Percentiles rank a stretch among this genome's conserved stretches.
These are phyloP conservation scores for Paramecium primaurelia DNA, from an alignment of 73 alveolate genomes.

Conservation along the genomic window DNA sequence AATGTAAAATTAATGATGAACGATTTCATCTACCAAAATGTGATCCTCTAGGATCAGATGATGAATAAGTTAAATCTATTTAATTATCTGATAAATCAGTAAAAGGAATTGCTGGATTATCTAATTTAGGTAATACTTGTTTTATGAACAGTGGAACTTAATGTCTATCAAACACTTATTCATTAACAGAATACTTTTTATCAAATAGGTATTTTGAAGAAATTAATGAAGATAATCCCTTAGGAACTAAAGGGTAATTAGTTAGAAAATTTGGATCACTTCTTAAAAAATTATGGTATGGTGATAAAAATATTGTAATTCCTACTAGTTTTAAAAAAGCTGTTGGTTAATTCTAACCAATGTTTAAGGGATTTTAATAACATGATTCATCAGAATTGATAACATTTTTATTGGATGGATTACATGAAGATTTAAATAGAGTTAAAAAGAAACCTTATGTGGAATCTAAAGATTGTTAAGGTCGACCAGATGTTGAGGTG, in stretches of 20 bases:
- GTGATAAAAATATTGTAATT: not conserved
- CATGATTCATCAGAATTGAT: conserved; percentile 77
- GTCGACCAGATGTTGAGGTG: conserved; percentile 81
- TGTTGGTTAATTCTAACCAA: conserved; percentile 54
- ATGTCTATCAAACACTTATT: conserved; percentile 85
- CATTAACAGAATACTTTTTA: conserved; percentile 84
- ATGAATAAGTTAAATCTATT: not conserved
- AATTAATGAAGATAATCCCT: conserved; percentile 84
- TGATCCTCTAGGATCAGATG: conserved; percentile 54
- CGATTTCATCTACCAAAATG: conserved; percentile 66
- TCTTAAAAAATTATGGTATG: conserved; percentile 49
- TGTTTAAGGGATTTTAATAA: conserved; percentile 47
- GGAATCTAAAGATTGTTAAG: conserved; percentile 69
- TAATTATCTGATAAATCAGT: not conserved
- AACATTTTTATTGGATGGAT: conserved; percentile 83
- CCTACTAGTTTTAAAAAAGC: conserved; percentile 46
- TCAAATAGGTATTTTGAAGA: conserved; percentile 67
- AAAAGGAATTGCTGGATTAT: conserved; percentile 85
- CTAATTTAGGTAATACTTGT: conserved; percentile 98
- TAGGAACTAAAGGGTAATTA: conserved; percentile 88
- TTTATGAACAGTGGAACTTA: conserved; percentile 96
- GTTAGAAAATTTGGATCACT: conserved; percentile 48
- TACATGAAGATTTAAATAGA: conserved; percentile 96
- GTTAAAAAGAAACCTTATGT: conserved; percentile 87
- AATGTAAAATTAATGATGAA: conserved; percentile 69